Evolutionary conservation across 2,329 filamentous ascomycete species (phyloP).

Genomic region (Phialophora chinensis): DNA sequence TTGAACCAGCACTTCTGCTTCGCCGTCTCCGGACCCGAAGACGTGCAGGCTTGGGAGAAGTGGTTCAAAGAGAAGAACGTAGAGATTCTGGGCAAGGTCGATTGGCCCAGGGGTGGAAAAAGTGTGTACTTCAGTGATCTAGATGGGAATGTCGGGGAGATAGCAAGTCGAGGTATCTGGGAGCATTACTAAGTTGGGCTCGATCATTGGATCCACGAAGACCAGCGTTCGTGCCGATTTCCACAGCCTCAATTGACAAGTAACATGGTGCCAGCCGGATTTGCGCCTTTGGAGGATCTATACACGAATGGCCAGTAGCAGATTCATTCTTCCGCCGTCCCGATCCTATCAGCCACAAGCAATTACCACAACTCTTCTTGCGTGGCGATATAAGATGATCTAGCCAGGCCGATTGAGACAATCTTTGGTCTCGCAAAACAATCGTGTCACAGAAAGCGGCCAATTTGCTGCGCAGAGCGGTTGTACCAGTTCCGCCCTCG

Average conservation of each 20-base stretch:
- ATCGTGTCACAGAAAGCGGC: background rate
- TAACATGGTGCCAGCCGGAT: background rate
- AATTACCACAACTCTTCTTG: background rate
- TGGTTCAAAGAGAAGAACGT: conserved; percentile 40
- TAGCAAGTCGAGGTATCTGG: conserved; percentile 44
- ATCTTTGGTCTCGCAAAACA: background rate
- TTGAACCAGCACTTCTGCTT: conserved; percentile 43
- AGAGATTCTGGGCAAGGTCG: conserved; percentile 38
- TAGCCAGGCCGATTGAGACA: background rate
- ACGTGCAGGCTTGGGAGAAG: conserved; percentile 41
- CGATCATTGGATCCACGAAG: background rate
- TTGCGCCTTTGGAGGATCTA: background rate
- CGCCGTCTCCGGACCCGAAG: conserved; percentile 38
- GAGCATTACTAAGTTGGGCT: conserved; percentile 37
- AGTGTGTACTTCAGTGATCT: conserved; percentile 44
- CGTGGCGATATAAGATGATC: background rate
- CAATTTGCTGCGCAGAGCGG: background rate
- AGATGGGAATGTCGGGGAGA: conserved; percentile 44
- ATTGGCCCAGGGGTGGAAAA: conserved; percentile 42
- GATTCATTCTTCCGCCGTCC: too few relatives aligned
- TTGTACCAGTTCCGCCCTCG: too few relatives aligned
- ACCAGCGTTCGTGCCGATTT: background rate
- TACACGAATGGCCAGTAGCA: too few relatives aligned
- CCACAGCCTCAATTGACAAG: background rate
- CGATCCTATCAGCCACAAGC: too few relatives aligned